Conservation (phyloP, 306 rosid genomes). For the Coriaria nepalensis region DNA sequence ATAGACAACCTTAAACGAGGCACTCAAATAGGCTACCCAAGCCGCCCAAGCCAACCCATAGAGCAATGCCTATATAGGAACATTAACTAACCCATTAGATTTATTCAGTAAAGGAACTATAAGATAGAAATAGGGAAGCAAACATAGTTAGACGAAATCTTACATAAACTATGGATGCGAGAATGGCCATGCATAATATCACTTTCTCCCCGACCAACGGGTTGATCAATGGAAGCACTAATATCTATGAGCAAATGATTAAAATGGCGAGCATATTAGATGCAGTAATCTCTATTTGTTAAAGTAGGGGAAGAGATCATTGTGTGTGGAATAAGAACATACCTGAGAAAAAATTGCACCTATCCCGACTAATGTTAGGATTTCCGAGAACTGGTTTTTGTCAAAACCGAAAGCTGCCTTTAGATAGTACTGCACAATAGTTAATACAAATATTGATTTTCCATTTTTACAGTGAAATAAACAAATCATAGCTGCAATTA, state of each 20-base stretch:
- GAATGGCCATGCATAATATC: conserved; percentile 53
- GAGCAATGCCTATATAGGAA: conserved; percentile 47
- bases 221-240: conserved; percentile 62
- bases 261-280: neutral
- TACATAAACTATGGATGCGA: conserved; percentile 76
- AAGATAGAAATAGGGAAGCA: neutral
- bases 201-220: conserved; percentile 75
- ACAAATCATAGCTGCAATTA: too few species aligned
- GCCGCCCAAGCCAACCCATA: conserved; percentile 90
- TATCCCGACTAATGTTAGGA: conserved; percentile 51
- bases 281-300: neutral
- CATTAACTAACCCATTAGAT: conserved; percentile 1
- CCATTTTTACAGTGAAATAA: neutral
- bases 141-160: conserved; percentile 13
- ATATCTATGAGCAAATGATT: conserved; percentile 31
- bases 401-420: conserved; percentile 65
- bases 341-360: conserved; percentile 85
- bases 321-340: neutral
- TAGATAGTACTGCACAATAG: conserved; percentile 56
- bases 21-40: conserved; percentile 75
- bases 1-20: conserved; percentile 49
- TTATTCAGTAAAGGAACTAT: neutral
- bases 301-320: too few species aligned
- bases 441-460: conserved; percentile 14
- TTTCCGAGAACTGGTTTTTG: conserved; percentile 70